A percentile compares a stretch with the other conserved stretches of the same genome.
Conservation (phyloP, 768 basidiomycete genomes). For the Suillus plorans region DNA sequence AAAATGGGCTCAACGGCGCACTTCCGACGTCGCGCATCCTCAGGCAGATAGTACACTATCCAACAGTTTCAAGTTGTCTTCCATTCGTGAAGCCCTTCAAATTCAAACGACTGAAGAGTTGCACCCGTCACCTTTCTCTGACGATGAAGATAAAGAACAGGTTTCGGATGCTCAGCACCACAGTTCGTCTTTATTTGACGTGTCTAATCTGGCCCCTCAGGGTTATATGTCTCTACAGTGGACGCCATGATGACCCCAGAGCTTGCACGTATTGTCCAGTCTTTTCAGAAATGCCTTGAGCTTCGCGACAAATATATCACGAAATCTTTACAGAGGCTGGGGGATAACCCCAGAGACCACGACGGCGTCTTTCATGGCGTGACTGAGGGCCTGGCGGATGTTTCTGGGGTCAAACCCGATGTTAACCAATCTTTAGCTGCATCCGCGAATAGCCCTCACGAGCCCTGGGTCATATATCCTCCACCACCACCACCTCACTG, state of each 20-base stretch:
- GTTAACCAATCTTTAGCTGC: slow-evolving; percentile 35
- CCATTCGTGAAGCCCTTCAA: slow-evolving; percentile 31
- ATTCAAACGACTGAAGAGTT: slow-evolving; percentile 16
- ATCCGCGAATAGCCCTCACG: slow-evolving; percentile 32
- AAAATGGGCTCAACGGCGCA: slow-evolving; percentile 61
- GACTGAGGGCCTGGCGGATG: slow-evolving; percentile 57
- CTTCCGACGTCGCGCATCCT: slow-evolving; percentile 42
- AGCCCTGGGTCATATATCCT: slow-evolving; percentile 89
- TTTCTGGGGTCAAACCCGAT: slow-evolving; percentile 68
- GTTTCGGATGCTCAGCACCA: slow-evolving; percentile 31
- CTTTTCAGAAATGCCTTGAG: slow-evolving; percentile 82
- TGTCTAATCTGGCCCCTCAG: neutral
- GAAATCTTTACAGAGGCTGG: slow-evolving; percentile 85
- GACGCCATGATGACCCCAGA: slow-evolving; percentile 37
- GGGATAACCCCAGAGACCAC: slow-evolving; percentile 92
- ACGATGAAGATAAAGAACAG: slow-evolving; percentile 39
- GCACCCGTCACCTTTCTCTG: slow-evolving; percentile 21
- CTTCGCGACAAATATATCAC: slow-evolving; percentile 95
- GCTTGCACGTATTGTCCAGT: slow-evolving; percentile 57
- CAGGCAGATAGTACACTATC: slow-evolving; percentile 26
- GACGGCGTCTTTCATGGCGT: slow-evolving; percentile 77
- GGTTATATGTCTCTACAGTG: slow-evolving; percentile 1
- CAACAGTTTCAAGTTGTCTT: slow-evolving; percentile 40
- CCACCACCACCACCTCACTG: slow-evolving; percentile 93
- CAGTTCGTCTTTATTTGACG: slow-evolving; percentile 19